Conservation (phyloP, 441 rosid species). For the Corymbia calophylla region DNA sequence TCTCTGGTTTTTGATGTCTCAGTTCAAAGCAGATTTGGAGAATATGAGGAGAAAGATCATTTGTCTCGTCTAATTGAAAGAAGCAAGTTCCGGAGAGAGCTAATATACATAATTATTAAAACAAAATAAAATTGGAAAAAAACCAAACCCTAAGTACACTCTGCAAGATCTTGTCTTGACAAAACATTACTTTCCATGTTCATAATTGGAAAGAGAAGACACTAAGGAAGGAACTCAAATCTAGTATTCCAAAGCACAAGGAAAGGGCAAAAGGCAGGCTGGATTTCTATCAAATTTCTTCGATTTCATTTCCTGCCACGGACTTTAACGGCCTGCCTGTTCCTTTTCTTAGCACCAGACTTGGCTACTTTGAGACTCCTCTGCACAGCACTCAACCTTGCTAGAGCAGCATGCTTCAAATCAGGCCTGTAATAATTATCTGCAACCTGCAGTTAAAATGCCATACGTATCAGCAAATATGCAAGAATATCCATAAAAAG, state of each 20-base stretch:
- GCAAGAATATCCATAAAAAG: not conserved
- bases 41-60: not conserved
- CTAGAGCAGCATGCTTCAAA: slow-evolving; percentile 84
- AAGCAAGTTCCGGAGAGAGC: not conserved
- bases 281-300: not conserved
- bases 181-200: not conserved
- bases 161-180: not conserved
- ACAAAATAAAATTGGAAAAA: not conserved
- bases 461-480: not conserved
- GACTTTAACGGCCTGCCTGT: slow-evolving; percentile 53
- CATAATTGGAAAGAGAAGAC: not conserved
- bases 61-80: not conserved
- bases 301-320: slow-evolving; percentile 20
- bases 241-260: not conserved
- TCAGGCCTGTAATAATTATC: slow-evolving; percentile 89
- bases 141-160: not conserved
- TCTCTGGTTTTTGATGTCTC: not conserved
- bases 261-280: not conserved
- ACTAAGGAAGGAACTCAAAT: not conserved
- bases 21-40: not conserved
- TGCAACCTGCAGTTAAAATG: slow-evolving; percentile 39
- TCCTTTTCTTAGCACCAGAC: slow-evolving; percentile 86
- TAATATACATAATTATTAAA: not conserved
- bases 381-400: slow-evolving; percentile 75
- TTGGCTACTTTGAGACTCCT: slow-evolving; percentile 71